These are phyloP conservation scores for Microdochium paspali DNA, from an alignment of 2,329 filamentous ascomycete species.

Conservation along the genomic window DNA sequence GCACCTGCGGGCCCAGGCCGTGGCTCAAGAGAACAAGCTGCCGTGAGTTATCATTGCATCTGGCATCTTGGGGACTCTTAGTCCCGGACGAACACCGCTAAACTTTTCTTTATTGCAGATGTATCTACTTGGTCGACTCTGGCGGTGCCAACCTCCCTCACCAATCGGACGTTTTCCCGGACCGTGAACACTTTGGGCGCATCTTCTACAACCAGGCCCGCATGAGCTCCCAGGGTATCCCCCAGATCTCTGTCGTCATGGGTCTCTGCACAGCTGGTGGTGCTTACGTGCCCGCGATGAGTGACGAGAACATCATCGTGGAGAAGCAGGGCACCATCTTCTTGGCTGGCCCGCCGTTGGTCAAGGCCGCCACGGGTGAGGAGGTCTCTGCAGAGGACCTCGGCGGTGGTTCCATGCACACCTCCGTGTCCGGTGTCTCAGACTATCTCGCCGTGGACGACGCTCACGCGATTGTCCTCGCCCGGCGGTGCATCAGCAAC, in stretches of 20 bases:
- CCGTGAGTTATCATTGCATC: conserved; percentile 35
- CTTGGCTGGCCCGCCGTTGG: conserved; percentile 84
- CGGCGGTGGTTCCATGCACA: conserved; percentile 83
- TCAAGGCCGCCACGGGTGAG: conserved; percentile 93
- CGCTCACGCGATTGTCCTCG: conserved; percentile 80
- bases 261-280: conserved; percentile 93
- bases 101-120: conserved; percentile 32
- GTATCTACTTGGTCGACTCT: conserved; percentile 93
- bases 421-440: conserved; percentile 82
- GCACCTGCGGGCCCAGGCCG: conserved; percentile 83
- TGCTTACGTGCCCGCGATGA: conserved; percentile 95
- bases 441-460: conserved; percentile 95
- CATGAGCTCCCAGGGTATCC: conserved; percentile 83
- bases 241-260: conserved; percentile 94
- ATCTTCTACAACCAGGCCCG: conserved; percentile 98
- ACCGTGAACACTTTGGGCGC: conserved; percentile 88
- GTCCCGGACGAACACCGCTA: neutral
- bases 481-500: conserved; percentile 74
- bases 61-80: neutral
- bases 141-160: conserved; percentile 92
- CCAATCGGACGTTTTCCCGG: conserved; percentile 92
- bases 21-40: conserved; percentile 77
- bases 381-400: conserved; percentile 84
- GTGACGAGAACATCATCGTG: conserved; percentile 94
- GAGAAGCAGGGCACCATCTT: conserved; percentile 96